These are phyloP conservation scores for Pichia sp. DNA, from an alignment of 1,139 yeast genomes.

Conservation along the genomic window DNA sequence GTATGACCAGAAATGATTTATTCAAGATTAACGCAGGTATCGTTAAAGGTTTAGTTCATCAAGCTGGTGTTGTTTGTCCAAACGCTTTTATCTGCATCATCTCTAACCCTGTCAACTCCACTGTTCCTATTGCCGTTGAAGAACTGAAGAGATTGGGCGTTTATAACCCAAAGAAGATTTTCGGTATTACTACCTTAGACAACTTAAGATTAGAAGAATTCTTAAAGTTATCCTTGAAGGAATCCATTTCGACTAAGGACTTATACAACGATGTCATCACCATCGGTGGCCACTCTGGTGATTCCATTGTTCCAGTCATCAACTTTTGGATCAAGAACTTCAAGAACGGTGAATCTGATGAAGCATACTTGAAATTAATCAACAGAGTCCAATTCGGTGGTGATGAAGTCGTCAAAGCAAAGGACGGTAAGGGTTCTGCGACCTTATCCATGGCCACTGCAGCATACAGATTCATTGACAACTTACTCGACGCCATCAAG, in stretches of 20 bases:
- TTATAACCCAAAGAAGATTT: slow-evolving; percentile 62
- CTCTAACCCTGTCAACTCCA: slow-evolving; percentile 74
- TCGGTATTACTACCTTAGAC: slow-evolving; percentile 75
- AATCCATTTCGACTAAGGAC: slow-evolving; percentile 31
- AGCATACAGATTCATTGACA: slow-evolving; percentile 64
- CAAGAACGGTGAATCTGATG: slow-evolving; percentile 24
- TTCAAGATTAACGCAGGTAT: slow-evolving; percentile 74
- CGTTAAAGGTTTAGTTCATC: slow-evolving; percentile 57
- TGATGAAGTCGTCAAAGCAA: slow-evolving; percentile 77
- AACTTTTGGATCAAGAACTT: slow-evolving; percentile 29
- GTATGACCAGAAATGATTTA: slow-evolving; percentile 77
- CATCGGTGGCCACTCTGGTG: slow-evolving; percentile 78
- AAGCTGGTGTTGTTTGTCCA: slow-evolving; percentile 58
- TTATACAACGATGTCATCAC: slow-evolving; percentile 55
- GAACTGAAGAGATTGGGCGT: slow-evolving; percentile 59
- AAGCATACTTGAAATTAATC: slow-evolving; percentile 39
- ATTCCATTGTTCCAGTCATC: slow-evolving; percentile 61
- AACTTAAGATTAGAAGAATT: slow-evolving; percentile 70
- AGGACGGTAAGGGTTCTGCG: slow-evolving; percentile 76
- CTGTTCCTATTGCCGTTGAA: slow-evolving; percentile 75
- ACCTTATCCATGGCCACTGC: slow-evolving; percentile 79
- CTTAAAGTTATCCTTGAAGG: slow-evolving; percentile 38
- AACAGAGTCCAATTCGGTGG: slow-evolving; percentile 75
- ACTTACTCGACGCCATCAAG: slow-evolving; percentile 42
- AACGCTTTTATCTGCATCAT: slow-evolving; percentile 64